Evolutionary conservation across 805 yeast genomes (phyloP).

Genomic region (Soucietia sequanensis): DNA sequence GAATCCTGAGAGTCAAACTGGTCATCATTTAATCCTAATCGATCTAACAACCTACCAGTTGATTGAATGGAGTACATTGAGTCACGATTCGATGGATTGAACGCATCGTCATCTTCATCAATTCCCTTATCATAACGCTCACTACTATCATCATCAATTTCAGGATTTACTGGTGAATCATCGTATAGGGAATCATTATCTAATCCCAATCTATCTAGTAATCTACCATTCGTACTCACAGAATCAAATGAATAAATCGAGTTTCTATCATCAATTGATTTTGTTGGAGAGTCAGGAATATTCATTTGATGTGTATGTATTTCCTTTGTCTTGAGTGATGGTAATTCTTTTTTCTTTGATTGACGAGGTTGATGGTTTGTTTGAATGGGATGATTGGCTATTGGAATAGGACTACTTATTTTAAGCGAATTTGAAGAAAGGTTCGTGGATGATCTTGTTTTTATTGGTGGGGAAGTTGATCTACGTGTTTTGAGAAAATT

Average conservation of each 20-base stretch:
- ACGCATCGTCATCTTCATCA: constrained; percentile 10
- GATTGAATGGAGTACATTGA: constrained; percentile 25
- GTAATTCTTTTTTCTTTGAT: too few relatives aligned
- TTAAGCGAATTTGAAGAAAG: too few relatives aligned
- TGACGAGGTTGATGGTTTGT: too few relatives aligned
- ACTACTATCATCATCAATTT: constrained; percentile 9
- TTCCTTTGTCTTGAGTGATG: too few relatives aligned
- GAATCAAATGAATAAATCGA: constrained; percentile 46
- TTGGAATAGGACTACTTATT: too few relatives aligned
- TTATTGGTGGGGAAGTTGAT: too few relatives aligned
- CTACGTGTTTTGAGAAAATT: too few relatives aligned
- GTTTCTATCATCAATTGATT: constrained; percentile 27
- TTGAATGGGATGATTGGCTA: too few relatives aligned
- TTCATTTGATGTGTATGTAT: too few relatives aligned
- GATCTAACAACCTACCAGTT: constrained; percentile 30
- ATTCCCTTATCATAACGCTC: not conserved
- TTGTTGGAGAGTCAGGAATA: too few relatives aligned
- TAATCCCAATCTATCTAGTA: constrained; percentile 36
- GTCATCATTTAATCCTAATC: constrained; percentile 23
- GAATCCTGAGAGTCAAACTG: not conserved
- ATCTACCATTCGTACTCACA: constrained; percentile 41
- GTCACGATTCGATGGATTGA: constrained; percentile 12
- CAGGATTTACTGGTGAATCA: constrained; percentile 17
- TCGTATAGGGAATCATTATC: constrained; percentile 21
- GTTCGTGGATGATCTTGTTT: too few relatives aligned